Conservation (phyloP, 305 asterid species). For the Fraxinus albicans region DNA sequence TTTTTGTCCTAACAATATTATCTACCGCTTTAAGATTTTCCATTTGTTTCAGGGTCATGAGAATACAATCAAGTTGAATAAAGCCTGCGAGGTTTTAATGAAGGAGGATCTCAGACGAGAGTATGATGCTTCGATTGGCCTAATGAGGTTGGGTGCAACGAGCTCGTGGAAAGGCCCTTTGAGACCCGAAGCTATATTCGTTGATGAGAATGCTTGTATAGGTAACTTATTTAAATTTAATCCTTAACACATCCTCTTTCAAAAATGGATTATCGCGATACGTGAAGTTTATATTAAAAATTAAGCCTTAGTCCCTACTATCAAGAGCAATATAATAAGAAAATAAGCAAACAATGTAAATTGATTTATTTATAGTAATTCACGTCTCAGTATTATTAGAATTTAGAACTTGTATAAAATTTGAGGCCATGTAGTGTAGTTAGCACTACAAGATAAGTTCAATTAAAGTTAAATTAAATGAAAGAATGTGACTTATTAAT, state of each 20-base stretch:
- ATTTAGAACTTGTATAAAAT: neutral
- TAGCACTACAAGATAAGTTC: too few species aligned
- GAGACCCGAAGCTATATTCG: constrained; percentile 60
- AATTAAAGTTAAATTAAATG: too few species aligned
- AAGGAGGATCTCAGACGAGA: constrained; percentile 42
- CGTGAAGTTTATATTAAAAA: neutral
- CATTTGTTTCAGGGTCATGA: constrained; percentile 54
- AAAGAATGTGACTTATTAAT: neutral
- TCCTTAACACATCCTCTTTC: neutral
- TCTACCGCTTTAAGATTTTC: neutral
- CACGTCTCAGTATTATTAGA: neutral
- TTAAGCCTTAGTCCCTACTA: neutral
- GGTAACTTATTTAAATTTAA: constrained; percentile 23
- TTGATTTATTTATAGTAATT: neutral
- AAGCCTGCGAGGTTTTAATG: constrained; percentile 51
- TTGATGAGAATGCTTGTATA: constrained; percentile 59
- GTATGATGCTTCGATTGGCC: constrained; percentile 45
- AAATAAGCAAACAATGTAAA: neutral
- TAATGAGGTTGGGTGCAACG: constrained; percentile 22
- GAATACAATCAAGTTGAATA: constrained; percentile 47
- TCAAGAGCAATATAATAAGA: neutral
- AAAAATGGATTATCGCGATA: neutral
- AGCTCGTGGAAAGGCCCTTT: constrained; percentile 57
- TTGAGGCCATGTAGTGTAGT: neutral
- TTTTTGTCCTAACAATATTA: neutral